These are phyloP conservation scores for Athelia sp. DNA, from an alignment of 1,284 basidiomycete species.

Conservation along the genomic window DNA sequence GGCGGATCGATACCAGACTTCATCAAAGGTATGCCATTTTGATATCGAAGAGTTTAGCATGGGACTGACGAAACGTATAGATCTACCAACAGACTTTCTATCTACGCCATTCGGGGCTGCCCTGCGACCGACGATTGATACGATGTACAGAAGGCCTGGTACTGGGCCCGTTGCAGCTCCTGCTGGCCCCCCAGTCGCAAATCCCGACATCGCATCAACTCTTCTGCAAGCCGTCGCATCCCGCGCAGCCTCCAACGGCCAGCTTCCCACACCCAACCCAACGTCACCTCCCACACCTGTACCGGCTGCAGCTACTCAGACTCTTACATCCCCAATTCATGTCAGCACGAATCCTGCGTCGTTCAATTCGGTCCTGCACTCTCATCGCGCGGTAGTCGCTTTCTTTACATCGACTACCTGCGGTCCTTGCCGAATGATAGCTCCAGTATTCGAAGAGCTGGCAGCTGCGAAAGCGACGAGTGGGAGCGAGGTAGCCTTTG, in stretches of 20 bases:
- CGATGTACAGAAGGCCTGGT: constrained; percentile 67
- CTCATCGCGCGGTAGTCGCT: constrained; percentile 51
- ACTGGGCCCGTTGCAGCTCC: constrained; percentile 34
- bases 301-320: constrained; percentile 33
- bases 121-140: constrained; percentile 82
- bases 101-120: constrained; percentile 88
- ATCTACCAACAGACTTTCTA: constrained; percentile 84
- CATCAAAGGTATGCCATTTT: constrained; percentile 56
- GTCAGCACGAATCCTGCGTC: constrained; percentile 53
- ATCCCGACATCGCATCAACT: constrained; percentile 50
- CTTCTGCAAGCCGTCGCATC: constrained; percentile 63
- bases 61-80: constrained; percentile 31
- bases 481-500: constrained; percentile 53
- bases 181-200: constrained; percentile 26
- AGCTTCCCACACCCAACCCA: constrained; percentile 15
- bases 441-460: constrained; percentile 56
- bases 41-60: too few relatives aligned
- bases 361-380: constrained; percentile 41
- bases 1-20: constrained; percentile 74
- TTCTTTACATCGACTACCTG: constrained; percentile 67
- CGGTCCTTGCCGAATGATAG: constrained; percentile 58
- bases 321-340: constrained; percentile 59
- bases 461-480: constrained; percentile 35
- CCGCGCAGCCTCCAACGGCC: constrained; percentile 37
- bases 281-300: constrained; percentile 18